Base-by-base conservation (phyloP, 306 rosid species). In the Quercus ilex region DNA sequence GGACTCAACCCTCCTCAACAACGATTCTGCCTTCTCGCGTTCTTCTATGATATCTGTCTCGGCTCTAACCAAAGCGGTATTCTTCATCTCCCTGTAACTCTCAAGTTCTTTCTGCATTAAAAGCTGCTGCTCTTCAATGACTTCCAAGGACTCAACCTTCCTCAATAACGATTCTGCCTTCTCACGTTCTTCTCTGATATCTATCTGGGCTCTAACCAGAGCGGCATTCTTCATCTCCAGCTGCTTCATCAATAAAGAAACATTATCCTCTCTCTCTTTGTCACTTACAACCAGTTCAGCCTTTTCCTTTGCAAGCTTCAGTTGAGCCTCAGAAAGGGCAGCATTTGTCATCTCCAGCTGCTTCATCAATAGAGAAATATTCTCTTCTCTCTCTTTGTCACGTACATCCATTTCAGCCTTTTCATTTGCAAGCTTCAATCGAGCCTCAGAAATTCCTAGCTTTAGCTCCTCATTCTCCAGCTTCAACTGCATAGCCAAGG, bases 391-490 rank as follows among this genome's bases (percentile, higher is more conserved):
- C 49, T 84, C 87, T 77, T 80, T 90, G 46, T 78, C 74, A 55
- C 31, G 59, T 55, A 64, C 74, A 46, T 82, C 84, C 85, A 81
- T 82, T 83, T 87, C 87, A 3, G 69, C 82, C 76, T 72, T 81
- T 55, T 73, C 75, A 28, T 73, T 85, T 5, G 79, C 82, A 43
- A 90, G 80, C 89, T 80, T 83, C 80, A 87, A 69, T 60, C 83
- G 92, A 73, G 90, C 90, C 80, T 90, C 92, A 35, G 78, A 88
- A 68, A 94, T 85, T 74, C 85, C 92, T 46, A 78, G 83, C 59
- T 87, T 87, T 75, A 91, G 78, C 89, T 91, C 97, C 83, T 92
- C 95, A 62, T 88, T 92, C 83, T 86, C 77, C 86, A 94, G 80
- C 86, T 84, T 81, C 84, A 87, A 81, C 85, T 90, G 91, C 81